These are phyloP conservation scores for Tylopilus sp. DNA, from an alignment of 1,284 basidiomycete genomes.

Conservation along the genomic window DNA sequence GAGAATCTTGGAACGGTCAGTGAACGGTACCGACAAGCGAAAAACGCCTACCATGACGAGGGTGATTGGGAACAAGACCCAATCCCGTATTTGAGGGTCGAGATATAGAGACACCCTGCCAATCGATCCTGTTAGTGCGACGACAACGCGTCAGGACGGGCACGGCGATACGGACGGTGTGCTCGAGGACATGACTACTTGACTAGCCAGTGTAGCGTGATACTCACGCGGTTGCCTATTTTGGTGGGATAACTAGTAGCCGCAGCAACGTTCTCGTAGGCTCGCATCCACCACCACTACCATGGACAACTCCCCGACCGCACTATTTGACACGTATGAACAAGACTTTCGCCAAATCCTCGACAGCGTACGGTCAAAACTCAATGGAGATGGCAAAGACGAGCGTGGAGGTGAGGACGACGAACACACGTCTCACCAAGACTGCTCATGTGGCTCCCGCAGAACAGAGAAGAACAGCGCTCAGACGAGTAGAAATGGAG, in stretches of 20 bases:
- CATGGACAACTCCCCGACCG: constrained; percentile 78
- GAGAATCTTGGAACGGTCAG: constrained; percentile 61
- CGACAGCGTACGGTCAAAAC: constrained; percentile 61
- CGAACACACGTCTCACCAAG: not conserved
- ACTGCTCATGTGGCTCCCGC: constrained; percentile 6
- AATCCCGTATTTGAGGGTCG: constrained; percentile 90
- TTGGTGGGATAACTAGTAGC: constrained; percentile 18
- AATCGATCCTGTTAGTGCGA: constrained; percentile 12
- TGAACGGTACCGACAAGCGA: not conserved
- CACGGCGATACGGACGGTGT: constrained; percentile 36
- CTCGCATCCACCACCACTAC: constrained; percentile 4
- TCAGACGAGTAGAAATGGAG: constrained; percentile 91
- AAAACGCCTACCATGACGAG: constrained; percentile 81
- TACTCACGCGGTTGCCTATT: constrained; percentile 27
- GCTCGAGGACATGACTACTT: constrained; percentile 39
- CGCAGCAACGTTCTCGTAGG: constrained; percentile 22
- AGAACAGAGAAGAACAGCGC: constrained; percentile 83
- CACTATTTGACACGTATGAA: constrained; percentile 79
- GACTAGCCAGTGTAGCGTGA: too few relatives aligned
- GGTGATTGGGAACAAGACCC: constrained; percentile 96
- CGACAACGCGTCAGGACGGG: not conserved
- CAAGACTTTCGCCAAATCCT: constrained; percentile 77
- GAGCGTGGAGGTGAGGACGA: constrained; percentile 51
- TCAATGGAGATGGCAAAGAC: constrained; percentile 58
- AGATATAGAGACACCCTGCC: constrained; percentile 76